Evolutionary conservation across 768 basidiomycete species (phyloP).

Genomic region (Trametes cinnabarina): DNA sequence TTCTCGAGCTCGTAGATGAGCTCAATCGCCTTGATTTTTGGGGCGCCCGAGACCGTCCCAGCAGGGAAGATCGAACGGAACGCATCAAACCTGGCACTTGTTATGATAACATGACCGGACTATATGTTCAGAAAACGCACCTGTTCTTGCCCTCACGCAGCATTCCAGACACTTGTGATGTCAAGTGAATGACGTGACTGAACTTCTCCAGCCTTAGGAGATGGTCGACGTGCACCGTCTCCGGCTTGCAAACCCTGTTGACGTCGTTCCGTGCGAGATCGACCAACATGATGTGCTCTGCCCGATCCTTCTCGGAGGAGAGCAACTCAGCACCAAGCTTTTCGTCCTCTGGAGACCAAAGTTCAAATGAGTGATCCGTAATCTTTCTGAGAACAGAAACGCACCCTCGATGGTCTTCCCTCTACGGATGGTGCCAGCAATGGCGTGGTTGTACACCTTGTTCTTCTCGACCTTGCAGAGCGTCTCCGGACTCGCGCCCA

Average conservation of each 20-base stretch:
- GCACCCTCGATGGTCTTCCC: slow-evolving; percentile 84
- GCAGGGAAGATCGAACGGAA: slow-evolving; percentile 99
- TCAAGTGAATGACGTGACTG: slow-evolving; percentile 96
- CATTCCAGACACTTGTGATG: slow-evolving; percentile 88
- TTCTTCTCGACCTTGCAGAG: slow-evolving; percentile 92
- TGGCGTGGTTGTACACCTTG: slow-evolving; percentile 95
- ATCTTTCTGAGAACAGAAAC: slow-evolving; percentile 22
- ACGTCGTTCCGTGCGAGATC: slow-evolving; percentile 98
- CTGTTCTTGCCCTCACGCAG: slow-evolving; percentile 81
- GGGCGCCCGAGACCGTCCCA: slow-evolving; percentile 97
- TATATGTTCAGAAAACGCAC: slow-evolving; percentile 38
- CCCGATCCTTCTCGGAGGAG: slow-evolving; percentile 89
- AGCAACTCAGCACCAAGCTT: slow-evolving; percentile 69
- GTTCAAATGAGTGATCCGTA: neutral
- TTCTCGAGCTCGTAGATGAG: slow-evolving; percentile 83
- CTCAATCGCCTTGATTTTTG: slow-evolving; percentile 98
- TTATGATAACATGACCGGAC: neutral
- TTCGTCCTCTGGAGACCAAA: slow-evolving; percentile 75
- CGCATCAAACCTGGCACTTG: slow-evolving; percentile 77
- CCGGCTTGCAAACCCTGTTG: slow-evolving; percentile 92
- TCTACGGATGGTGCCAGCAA: slow-evolving; percentile 90
- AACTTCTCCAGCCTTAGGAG: slow-evolving; percentile 94
- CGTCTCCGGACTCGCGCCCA: slow-evolving; percentile 98
- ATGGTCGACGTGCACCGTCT: slow-evolving; percentile 93
- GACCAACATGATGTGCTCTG: slow-evolving; percentile 99